Evolutionary conservation across 768 basidiomycete genomes (phyloP).

Genomic region (Galerina sulciceps): DNA sequence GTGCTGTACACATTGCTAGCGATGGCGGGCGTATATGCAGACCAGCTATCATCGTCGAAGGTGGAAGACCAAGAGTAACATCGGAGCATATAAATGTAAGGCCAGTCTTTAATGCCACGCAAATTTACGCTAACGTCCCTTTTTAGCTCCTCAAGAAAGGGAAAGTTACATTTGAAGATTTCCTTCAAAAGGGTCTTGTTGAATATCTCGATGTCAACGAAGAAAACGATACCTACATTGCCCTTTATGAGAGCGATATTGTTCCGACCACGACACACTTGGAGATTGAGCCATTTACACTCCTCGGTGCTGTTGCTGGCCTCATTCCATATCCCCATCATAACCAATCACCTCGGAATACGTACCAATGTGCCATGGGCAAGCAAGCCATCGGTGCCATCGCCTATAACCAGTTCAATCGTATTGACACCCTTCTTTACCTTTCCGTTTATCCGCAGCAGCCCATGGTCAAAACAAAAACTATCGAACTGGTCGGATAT

Average conservation of each 20-base stretch:
- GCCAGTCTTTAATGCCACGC: not conserved
- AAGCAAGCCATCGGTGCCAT: slow-evolving; percentile 99
- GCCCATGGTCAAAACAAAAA: slow-evolving; percentile 99
- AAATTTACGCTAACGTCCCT: not conserved
- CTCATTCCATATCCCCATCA: slow-evolving; percentile 99
- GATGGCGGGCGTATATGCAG: slow-evolving; percentile 98
- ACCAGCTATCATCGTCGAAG: slow-evolving; percentile 95
- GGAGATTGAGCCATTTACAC: slow-evolving; percentile 98
- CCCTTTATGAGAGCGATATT: slow-evolving; percentile 90
- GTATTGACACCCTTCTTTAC: slow-evolving; percentile 98
- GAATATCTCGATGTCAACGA: slow-evolving; percentile 99
- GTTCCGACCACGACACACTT: slow-evolving; percentile 86
- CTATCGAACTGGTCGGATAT: slow-evolving; percentile 96
- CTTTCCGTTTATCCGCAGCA: slow-evolving; percentile 98
- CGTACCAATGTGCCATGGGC: slow-evolving; percentile 99
- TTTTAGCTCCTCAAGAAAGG: slow-evolving; percentile 79
- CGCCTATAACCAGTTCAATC: slow-evolving; percentile 95
- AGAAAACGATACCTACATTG: slow-evolving; percentile 97
- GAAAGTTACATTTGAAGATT: slow-evolving; percentile 87
- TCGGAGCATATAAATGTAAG: slow-evolving; percentile 80
- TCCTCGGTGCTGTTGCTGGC: slow-evolving; percentile 96
- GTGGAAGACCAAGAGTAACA: slow-evolving; percentile 74
- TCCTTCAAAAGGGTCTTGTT: slow-evolving; percentile 88
- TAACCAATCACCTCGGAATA: slow-evolving; percentile 98
- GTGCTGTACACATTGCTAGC: slow-evolving; percentile 92